Percentiles rank a stretch among this genome's conserved stretches.
These are phyloP conservation scores for Populus nigra DNA, from an alignment of 345 rosid species.

Conservation along the genomic window DNA sequence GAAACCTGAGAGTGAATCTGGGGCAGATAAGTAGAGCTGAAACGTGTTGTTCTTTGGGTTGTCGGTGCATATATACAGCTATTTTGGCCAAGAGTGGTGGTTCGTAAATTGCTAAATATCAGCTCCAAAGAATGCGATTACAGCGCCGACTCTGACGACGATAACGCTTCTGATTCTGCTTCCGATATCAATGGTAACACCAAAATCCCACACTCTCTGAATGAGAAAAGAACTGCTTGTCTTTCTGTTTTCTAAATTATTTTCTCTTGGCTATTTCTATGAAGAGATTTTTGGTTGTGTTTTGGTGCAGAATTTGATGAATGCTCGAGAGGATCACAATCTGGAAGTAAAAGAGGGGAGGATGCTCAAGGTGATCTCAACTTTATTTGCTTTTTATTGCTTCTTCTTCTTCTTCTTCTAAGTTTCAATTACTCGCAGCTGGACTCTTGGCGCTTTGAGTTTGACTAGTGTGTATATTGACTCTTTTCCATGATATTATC, in stretches of 20 bases:
- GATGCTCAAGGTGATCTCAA: conserved; percentile 35
- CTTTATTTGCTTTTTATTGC: neutral
- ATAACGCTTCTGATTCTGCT: conserved; percentile 29
- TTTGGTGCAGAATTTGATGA: conserved; percentile 23
- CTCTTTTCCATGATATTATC: neutral
- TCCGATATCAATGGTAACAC: conserved; percentile 51
- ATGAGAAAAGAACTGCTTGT: neutral
- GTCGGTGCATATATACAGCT: conserved; percentile 80
- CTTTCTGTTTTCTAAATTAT: too few relatives aligned
- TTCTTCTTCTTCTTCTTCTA: neutral
- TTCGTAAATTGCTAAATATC: conserved; percentile 87
- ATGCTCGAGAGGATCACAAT: conserved; percentile 23
- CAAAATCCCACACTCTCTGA: neutral
- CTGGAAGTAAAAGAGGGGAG: conserved; percentile 25
- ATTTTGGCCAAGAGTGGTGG: conserved; percentile 71
- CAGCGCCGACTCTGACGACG: conserved; percentile 62
- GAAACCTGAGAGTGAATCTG: conserved; percentile 31
- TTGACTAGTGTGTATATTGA: neutral
- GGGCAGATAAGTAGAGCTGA: conserved; percentile 50
- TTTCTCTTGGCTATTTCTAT: neutral
- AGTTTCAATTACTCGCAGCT: neutral
- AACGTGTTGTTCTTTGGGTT: conserved; percentile 69
- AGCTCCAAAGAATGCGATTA: conserved; percentile 58
- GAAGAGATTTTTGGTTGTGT: neutral
- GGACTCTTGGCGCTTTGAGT: neutral